Evolutionary conservation across 2,329 filamentous ascomycete species (phyloP), one percentile per base, ranked within the genome.

Genomic region (Alternaria metachromatica): DNA sequence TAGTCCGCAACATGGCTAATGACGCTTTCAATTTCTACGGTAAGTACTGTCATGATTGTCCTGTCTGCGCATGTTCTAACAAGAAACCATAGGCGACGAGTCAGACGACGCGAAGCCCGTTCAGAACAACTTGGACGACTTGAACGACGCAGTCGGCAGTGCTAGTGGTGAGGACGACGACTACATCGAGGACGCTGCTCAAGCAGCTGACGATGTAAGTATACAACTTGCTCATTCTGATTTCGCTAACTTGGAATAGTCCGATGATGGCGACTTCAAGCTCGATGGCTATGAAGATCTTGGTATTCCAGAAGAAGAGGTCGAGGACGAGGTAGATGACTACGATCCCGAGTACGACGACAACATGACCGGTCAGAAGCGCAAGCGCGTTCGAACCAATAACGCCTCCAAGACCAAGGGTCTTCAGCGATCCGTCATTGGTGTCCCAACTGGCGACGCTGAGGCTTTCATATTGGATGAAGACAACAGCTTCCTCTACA

Each of bases 381-480:
- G 68, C 49, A 76, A 76, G 61, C 66, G 62, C 45, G 46, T 62
- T 12, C 56, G 58, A 9, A 62, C 61, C 8, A 62, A 53, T 0
- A 63, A 63, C 57, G 10, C 8, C 59, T 45, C 63, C 8, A 60
- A 26, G 45, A 62, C 25, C 9, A 20, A 43, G 20, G 37, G 57
- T 4, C 63, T 63, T 15, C 58, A 67, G 64, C 64, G 62, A 15
- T 63, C 70, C 15, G 53, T 60, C 8, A 43, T 58, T 6, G 66
- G 70, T 28, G 60, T 61, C 30, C 57, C 67, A 20, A 43, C 51
- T 21, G 63, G 67, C 15, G 60, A 67, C 18, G 59, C 50, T n/a
- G 66, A 74, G 5, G 55, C 64, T 11, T 75, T 76, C 60, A 63
- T 74, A 18, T 60, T 76, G 9, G 62, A 72, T 3, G 73, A 78